Base-by-base conservation (phyloP, 495 filamentous ascomycete genomes). In the Penicillium cinerascens region DNA sequence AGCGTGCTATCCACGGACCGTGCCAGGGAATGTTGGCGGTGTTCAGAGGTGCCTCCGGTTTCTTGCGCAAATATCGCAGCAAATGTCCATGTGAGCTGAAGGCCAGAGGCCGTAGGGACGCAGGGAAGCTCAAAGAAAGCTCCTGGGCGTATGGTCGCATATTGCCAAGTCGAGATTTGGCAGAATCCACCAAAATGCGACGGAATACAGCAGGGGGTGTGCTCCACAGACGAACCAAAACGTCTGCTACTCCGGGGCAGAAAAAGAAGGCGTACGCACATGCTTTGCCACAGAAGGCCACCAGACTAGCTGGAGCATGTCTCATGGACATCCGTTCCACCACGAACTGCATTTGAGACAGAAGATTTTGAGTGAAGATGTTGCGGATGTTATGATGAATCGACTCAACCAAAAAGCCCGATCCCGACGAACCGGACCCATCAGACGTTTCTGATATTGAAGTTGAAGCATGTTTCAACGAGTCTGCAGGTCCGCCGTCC, bases 191-290 rank as follows among this genome's bases (percentile, higher is more conserved):
- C 1, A 88, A 69, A 11, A 91, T 81, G 35, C 89, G 83, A 50
- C 87, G 83, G 57, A 95, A 76, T 25, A 78, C 65, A 48, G 81
- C 82, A 7, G 82, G 66, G 20, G 82, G 80, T 26, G 87, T 75
- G 37, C 82, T 82, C 93, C 92, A 96, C 21, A 97, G 70, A 22
- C 90, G 80, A 23, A 95, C 82, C 46, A 97, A 76, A 36, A 92
- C 82, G 59, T 97, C 92, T 35, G 91, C 87, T 49, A 96, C 80
- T 16, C 91, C 91, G 0, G 91, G 87, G 36, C 90, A 93, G 66
- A 96, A 97, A 64, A 93, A 95, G 70, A 96, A 98, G 29, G 93
- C 93, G 69, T 96, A 97, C 8, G 93, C 93, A 59, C 85, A 88
- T 15, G 91, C 89, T 68, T 95, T 97, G 45, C 92, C 93, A 63